Evolutionary conservation across 2,329 filamentous ascomycete genomes (phyloP).

Genomic region (Pyricularia pennisetigena): DNA sequence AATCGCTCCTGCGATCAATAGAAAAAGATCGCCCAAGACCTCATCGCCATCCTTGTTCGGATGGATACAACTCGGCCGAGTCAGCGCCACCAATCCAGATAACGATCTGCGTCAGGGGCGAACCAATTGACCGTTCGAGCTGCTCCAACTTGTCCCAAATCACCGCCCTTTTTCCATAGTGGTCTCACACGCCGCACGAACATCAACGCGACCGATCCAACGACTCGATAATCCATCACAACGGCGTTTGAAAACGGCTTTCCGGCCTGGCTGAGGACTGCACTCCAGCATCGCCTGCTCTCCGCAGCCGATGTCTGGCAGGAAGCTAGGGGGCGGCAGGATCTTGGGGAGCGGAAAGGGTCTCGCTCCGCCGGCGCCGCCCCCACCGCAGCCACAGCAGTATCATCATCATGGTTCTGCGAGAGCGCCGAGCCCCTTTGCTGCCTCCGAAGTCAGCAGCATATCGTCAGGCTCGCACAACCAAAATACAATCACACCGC

Average conservation of each 20-base stretch:
- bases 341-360: constrained; percentile 80
- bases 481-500: constrained; percentile 39
- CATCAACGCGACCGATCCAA: neutral
- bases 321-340: constrained; percentile 86
- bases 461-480: constrained; percentile 66
- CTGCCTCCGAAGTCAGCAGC: constrained; percentile 55
- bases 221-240: neutral
- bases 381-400: constrained; percentile 13
- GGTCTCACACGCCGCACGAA: neutral
- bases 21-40: neutral
- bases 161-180: too few species aligned
- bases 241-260: neutral
- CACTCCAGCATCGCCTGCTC: constrained; percentile 2
- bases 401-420: constrained; percentile 20
- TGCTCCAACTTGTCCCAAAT: too few species aligned
- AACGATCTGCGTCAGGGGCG: neutral
- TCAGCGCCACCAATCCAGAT: neutral
- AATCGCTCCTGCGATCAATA: neutral
- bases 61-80: neutral
- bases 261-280: neutral
- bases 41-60: neutral
- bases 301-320: constrained; percentile 53
- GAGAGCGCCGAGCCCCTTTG: constrained; percentile 37
- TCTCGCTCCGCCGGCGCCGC: constrained; percentile 50
- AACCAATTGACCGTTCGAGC: neutral